Conservation (phyloP, 2,329 filamentous ascomycete species). For the Sclerotinia trifoliorum region DNA sequence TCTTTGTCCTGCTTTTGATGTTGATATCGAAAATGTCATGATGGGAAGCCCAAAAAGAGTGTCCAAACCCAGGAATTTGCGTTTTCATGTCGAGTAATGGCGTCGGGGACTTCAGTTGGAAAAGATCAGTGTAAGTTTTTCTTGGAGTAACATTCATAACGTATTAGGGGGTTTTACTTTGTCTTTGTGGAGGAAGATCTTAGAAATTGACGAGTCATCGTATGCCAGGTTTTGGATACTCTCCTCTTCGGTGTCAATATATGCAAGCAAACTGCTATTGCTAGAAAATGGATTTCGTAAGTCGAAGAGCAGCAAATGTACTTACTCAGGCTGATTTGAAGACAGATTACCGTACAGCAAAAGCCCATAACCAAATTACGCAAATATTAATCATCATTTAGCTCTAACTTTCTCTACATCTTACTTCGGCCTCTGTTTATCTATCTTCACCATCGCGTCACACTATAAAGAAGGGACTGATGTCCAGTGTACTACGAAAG, state of each 20-base stretch:
- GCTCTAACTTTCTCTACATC: not conserved
- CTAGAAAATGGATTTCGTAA: conserved; percentile 5
- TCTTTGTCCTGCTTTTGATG: not conserved
- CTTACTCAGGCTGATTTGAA: not conserved
- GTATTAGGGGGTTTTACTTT: not conserved
- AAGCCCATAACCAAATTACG: too few species aligned
- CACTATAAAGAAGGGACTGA: not conserved
- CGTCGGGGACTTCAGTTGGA: not conserved
- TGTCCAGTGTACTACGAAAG: not conserved
- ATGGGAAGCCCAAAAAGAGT: not conserved
- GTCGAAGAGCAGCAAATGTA: not conserved
- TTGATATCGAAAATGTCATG: not conserved
- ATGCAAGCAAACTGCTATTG: not conserved
- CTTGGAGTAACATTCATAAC: too few species aligned
- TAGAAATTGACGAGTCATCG: not conserved
- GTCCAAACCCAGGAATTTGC: not conserved
- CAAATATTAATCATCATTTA: not conserved
- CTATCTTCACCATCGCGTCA: not conserved
- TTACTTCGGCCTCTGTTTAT: not conserved
- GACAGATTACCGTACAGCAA: conserved; percentile 8
- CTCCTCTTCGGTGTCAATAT: not conserved
- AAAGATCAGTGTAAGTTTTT: not conserved
- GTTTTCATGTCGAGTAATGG: not conserved
- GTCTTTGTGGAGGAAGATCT: not conserved
- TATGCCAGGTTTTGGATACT: not conserved